These are phyloP conservation scores for Parmelia sp. DNA, from an alignment of 495 filamentous ascomycete genomes.

Conservation along the genomic window DNA sequence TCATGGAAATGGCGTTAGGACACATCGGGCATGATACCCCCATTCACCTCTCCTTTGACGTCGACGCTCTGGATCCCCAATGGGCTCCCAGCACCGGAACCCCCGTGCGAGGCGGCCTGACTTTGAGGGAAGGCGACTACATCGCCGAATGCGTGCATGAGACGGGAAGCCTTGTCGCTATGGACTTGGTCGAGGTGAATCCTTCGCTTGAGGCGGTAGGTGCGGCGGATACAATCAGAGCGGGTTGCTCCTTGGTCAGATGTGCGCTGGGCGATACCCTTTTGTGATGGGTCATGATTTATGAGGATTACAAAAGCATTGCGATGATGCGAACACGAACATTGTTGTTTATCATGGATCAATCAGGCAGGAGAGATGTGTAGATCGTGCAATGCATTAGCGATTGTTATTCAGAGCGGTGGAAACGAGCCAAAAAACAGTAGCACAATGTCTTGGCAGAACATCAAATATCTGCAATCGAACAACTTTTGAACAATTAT, in stretches of 20 bases:
- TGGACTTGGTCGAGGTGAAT: slow-evolving; percentile 97
- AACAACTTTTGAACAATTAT: too few species aligned
- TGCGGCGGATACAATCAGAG: slow-evolving; percentile 79
- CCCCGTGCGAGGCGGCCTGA: slow-evolving; percentile 90
- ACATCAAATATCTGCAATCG: too few species aligned
- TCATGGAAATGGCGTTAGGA: slow-evolving; percentile 94
- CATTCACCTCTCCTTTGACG: slow-evolving; percentile 95
- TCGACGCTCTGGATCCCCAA: slow-evolving; percentile 92
- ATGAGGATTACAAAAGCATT: background rate
- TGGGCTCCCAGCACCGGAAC: slow-evolving; percentile 96
- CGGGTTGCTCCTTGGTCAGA: slow-evolving; percentile 82
- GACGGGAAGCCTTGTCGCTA: slow-evolving; percentile 82
- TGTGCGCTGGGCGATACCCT: slow-evolving; percentile 90
- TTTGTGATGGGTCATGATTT: slow-evolving; percentile 42
- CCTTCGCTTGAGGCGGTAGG: slow-evolving; percentile 71
- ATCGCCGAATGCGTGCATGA: slow-evolving; percentile 95
- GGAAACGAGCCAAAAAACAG: too few species aligned
- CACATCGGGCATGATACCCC: slow-evolving; percentile 91
- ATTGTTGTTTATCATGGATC: too few species aligned
- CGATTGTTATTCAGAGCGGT: too few species aligned
- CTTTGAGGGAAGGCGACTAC: slow-evolving; percentile 91
- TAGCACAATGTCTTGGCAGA: too few species aligned
- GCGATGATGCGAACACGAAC: too few species aligned
- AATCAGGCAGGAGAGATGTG: too few species aligned
- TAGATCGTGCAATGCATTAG: too few species aligned